A percentile compares a stretch with the other conserved stretches of the same genome.
Evolutionary conservation across 2,329 filamentous ascomycete species (phyloP).

Genomic region (Aspergillus awamori): DNA sequence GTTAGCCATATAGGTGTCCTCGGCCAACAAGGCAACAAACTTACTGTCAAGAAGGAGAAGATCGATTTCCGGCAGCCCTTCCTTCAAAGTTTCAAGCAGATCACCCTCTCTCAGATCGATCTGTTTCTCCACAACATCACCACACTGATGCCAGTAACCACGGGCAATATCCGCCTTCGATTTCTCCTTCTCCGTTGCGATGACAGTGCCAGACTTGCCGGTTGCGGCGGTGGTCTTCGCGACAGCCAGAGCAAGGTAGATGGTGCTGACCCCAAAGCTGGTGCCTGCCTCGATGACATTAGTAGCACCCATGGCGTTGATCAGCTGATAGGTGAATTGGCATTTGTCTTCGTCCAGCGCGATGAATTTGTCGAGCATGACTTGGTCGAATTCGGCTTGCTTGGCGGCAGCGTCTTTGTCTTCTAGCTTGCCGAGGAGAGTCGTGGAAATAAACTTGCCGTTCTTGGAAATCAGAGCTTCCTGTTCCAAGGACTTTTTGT

Average conservation of each 20-base stretch:
- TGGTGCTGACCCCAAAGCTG: constrained; percentile 64
- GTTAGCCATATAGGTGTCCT: background rate
- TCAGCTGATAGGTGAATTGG: constrained; percentile 59
- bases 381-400: constrained; percentile 22
- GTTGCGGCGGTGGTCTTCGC: constrained; percentile 47
- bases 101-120: constrained; percentile 64
- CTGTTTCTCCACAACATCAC: constrained; percentile 50
- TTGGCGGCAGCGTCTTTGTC: constrained; percentile 3
- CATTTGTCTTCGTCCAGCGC: constrained; percentile 63
- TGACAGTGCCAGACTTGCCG: constrained; percentile 50
- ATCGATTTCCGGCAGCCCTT: constrained; percentile 55
- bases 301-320: constrained; percentile 52
- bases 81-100: constrained; percentile 58
- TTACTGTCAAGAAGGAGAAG: constrained; percentile 66
- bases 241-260: constrained; percentile 64
- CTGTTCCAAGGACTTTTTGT: constrained; percentile 25
- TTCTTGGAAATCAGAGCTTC: constrained; percentile 24
- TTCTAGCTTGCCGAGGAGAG: constrained; percentile 20
- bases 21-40: constrained; percentile 29
- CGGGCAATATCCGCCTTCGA: constrained; percentile 56
- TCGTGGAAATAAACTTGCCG: constrained; percentile 26
- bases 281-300: constrained; percentile 64
- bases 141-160: constrained; percentile 57
- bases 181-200: constrained; percentile 63
- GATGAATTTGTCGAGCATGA: constrained; percentile 58